A percentile compares a stretch with the other conserved stretches of the same genome.
Evolutionary conservation across 73 alveolate species (phyloP).

Genomic region (Paramecium octaurelia): DNA sequence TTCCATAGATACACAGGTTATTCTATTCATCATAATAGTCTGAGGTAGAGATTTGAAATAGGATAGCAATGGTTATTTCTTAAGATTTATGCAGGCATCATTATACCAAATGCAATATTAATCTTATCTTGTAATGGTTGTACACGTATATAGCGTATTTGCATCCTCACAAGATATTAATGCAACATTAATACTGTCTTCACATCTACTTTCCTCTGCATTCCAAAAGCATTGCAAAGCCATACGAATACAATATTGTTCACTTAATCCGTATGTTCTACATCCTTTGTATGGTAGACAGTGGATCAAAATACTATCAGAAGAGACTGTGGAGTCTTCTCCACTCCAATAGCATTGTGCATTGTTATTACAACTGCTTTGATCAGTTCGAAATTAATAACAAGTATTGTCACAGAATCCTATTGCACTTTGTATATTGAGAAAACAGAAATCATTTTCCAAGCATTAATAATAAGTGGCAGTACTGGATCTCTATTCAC

Average conservation of each 20-base stretch:
- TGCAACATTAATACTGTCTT: neutral
- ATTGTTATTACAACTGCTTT: neutral
- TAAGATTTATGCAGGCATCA: neutral
- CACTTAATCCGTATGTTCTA: neutral
- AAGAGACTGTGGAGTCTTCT: neutral
- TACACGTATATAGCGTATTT: neutral
- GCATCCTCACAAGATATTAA: neutral
- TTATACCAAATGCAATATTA: constrained; percentile 2
- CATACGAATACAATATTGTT: neutral
- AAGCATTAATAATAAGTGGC: neutral
- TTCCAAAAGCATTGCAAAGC: neutral
- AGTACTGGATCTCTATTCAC: neutral
- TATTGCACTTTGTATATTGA: neutral
- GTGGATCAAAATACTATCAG: neutral
- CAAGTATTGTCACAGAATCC: neutral
- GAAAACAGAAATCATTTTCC: neutral
- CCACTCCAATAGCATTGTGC: constrained; percentile 7
- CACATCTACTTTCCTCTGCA: neutral
- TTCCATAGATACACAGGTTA: neutral
- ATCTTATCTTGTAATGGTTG: neutral
- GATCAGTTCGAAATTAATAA: neutral
- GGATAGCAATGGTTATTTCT: neutral
- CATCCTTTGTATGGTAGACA: constrained; percentile 8
- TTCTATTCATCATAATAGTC: neutral
- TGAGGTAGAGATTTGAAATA: neutral